Conservation (phyloP, 2,329 filamentous ascomycete genomes). For the Talaromyces pinophilus region DNA sequence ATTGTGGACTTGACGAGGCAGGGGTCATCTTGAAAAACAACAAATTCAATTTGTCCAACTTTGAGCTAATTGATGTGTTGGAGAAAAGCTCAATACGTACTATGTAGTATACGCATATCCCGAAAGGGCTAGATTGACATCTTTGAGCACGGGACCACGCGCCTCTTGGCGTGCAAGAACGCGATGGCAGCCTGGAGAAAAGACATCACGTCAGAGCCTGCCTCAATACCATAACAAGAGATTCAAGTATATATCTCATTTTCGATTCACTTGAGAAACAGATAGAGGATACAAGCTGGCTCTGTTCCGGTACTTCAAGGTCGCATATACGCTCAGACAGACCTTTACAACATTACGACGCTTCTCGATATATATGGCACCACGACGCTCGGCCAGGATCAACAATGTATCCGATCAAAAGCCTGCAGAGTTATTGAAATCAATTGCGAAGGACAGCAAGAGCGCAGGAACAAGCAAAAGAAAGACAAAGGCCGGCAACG, state of each 20-base stretch:
- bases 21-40: no score
- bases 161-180: conserved; percentile 13
- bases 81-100: not conserved
- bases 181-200: conserved; percentile 8
- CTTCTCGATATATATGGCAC: conserved; percentile 45
- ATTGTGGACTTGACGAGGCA: not conserved
- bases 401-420: conserved; percentile 33
- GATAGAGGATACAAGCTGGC: conserved; percentile 10
- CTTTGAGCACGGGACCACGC: conserved; percentile 19
- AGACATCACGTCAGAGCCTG: conserved; percentile 1
- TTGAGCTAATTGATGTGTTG: not conserved
- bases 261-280: not conserved
- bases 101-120: not conserved
- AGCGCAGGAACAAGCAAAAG: conserved; percentile 28
- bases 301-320: not conserved
- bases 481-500: conserved; percentile 28
- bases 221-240: not conserved
- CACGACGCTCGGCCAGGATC: conserved; percentile 55
- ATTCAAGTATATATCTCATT: not conserved
- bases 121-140: conserved; percentile 20
- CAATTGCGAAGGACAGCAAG: not conserved
- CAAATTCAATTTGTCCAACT: not conserved
- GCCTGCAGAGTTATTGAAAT: conserved; percentile 19
- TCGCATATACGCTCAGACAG: not conserved
- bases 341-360: not conserved